phyloP scores from a whole-genome alignment of 2,329 filamentous ascomycete species.

The Talaromyces funiculosus region DNA sequence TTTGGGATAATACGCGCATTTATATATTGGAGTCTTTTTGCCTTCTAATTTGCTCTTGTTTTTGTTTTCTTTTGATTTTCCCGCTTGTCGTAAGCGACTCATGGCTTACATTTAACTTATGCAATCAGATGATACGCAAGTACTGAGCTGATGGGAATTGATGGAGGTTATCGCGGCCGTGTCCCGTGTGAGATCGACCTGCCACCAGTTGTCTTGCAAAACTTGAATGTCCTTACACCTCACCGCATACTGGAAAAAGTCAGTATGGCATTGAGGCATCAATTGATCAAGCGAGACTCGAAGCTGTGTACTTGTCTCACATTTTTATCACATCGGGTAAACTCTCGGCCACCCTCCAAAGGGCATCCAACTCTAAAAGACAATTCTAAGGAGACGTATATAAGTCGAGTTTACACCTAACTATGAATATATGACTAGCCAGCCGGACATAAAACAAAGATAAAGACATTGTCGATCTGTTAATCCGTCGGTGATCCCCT shows the following conservation, averaged over 20 bases:
- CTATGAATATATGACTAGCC: neutral
- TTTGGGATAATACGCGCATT: neutral
- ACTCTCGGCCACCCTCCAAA: neutral
- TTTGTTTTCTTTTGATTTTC: neutral
- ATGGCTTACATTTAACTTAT: neutral
- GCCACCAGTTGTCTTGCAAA: neutral
- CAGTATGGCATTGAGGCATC: neutral
- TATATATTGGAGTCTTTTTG: neutral
- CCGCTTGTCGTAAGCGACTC: neutral
- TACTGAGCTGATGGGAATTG: neutral
- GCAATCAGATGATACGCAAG: too few species aligned
- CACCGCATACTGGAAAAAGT: neutral
- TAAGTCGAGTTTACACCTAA: neutral
- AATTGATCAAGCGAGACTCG: neutral
- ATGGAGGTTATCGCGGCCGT: neutral
- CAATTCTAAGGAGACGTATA: neutral
- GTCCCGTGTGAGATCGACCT: neutral
- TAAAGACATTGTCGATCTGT: neutral
- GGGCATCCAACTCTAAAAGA: neutral
- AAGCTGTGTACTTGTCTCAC: neutral
- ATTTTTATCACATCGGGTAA: neutral
- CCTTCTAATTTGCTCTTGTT: neutral
- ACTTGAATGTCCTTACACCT: neutral
- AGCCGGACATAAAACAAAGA: neutral
- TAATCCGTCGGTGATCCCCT: neutral